These are phyloP conservation scores for Exophiala spinifera DNA, from an alignment of 2,329 filamentous ascomycete genomes.

Conservation along the genomic window DNA sequence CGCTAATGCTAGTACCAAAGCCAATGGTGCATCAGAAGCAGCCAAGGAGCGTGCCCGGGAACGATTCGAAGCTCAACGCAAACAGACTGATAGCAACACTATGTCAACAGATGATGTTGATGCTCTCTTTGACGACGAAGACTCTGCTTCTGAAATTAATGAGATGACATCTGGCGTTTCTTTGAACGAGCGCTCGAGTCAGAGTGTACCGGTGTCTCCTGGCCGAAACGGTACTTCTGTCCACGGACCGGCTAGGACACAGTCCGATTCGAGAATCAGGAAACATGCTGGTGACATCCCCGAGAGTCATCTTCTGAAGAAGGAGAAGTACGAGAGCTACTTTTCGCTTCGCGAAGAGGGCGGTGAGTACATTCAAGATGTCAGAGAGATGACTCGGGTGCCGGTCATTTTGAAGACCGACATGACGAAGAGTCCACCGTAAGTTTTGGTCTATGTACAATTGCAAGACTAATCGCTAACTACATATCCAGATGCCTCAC, in stretches of 20 bases:
- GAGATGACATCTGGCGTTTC: slow-evolving; percentile 90
- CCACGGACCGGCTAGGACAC: slow-evolving; percentile 75
- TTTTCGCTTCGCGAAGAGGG: slow-evolving; percentile 89
- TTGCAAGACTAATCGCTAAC: slow-evolving; percentile 27
- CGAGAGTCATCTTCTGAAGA: slow-evolving; percentile 79
- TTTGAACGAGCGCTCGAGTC: slow-evolving; percentile 81
- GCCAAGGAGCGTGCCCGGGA: slow-evolving; percentile 79
- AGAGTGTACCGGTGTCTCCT: slow-evolving; percentile 91
- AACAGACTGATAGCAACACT: slow-evolving; percentile 90
- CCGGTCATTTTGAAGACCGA: slow-evolving; percentile 99
- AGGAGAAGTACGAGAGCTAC: slow-evolving; percentile 91
- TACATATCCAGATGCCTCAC: slow-evolving; percentile 44
- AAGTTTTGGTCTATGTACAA: slow-evolving; percentile 51
- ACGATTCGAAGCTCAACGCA: slow-evolving; percentile 83
- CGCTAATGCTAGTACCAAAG: slow-evolving; percentile 68
- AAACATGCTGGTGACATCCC: slow-evolving; percentile 64
- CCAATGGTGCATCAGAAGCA: slow-evolving; percentile 75
- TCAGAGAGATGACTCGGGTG: slow-evolving; percentile 94
- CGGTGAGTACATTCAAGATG: slow-evolving; percentile 96
- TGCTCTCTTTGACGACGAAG: slow-evolving; percentile 92
- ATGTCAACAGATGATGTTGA: slow-evolving; percentile 91
- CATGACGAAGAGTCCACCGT: slow-evolving; percentile 98
- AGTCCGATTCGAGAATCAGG: slow-evolving; percentile 89
- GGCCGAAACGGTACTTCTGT: slow-evolving; percentile 68
- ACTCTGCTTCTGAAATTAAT: slow-evolving; percentile 82